Percentiles rank a stretch among this genome's conserved stretches.
Evolutionary conservation across 495 filamentous ascomycete species (phyloP).

Genomic region (Aspergillus sclerotioniger): DNA sequence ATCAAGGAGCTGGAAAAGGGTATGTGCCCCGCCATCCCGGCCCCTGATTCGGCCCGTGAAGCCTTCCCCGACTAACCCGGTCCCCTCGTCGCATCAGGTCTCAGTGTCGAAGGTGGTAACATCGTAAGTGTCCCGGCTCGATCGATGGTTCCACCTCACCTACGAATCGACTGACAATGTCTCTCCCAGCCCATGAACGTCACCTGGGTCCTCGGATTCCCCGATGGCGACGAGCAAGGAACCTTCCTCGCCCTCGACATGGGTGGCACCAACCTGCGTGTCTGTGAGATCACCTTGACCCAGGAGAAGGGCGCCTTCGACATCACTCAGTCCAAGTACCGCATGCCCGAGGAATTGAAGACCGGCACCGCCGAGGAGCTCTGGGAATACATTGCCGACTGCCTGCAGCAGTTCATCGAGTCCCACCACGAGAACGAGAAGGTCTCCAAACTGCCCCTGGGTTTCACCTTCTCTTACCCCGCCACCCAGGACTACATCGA

Average conservation of each 20-base stretch:
- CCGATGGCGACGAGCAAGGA: constrained; percentile 83
- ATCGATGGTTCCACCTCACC: no score
- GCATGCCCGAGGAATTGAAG: constrained; percentile 93
- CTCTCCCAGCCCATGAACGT: constrained; percentile 88
- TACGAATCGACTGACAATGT: neutral
- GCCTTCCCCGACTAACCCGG: neutral
- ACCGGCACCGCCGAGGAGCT: constrained; percentile 87
- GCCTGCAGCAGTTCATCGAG: constrained; percentile 92
- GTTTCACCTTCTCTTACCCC: constrained; percentile 98
- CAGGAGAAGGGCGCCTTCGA: constrained; percentile 94
- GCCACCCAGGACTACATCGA: constrained; percentile 96
- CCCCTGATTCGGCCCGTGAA: neutral
- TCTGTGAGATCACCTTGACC: constrained; percentile 91
- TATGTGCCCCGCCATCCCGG: constrained; percentile 32
- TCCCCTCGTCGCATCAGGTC: constrained; percentile 45
- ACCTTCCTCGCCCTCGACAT: constrained; percentile 94
- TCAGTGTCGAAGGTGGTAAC: constrained; percentile 83
- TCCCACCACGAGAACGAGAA: constrained; percentile 75
- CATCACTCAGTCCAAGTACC: constrained; percentile 98
- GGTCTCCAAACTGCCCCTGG: constrained; percentile 67
- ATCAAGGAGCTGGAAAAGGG: constrained; percentile 84
- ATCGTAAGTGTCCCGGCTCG: constrained; percentile 63
- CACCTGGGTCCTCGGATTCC: constrained; percentile 95
- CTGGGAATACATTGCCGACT: constrained; percentile 98
- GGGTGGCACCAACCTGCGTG: constrained; percentile 97